A percentile compares a stretch with the other conserved stretches of the same genome.
Conservation (phyloP, 257 asterid genomes). For the Forsythia suspensa region DNA sequence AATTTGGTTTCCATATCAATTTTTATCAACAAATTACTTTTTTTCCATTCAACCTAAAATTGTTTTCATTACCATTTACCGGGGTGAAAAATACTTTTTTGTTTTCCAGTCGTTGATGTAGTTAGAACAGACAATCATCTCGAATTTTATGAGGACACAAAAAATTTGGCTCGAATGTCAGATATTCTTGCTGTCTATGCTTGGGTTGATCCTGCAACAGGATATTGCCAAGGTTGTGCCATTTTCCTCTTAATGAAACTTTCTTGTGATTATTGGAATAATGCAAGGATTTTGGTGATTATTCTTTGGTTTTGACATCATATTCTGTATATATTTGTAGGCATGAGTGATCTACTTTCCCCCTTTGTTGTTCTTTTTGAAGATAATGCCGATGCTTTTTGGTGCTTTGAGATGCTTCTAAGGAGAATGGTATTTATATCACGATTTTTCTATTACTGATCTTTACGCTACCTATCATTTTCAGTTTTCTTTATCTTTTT, state of each 20-base stretch:
- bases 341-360: constrained; percentile 96
- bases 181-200: constrained; percentile 99
- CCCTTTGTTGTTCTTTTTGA: constrained; percentile 97
- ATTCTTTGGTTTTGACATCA: constrained; percentile 25
- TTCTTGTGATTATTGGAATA: constrained; percentile 10
- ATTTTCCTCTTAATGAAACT: constrained; percentile 21
- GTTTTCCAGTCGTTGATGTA: constrained; percentile 81
- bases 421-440: constrained; percentile 73
- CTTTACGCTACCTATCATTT: constrained; percentile 12
- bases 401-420: constrained; percentile 99
- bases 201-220: constrained; percentile 96
- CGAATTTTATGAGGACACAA: constrained; percentile 84
- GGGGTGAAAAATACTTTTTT: constrained; percentile 16
- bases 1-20: neutral
- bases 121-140: constrained; percentile 98
- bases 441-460: neutral
- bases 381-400: constrained; percentile 97
- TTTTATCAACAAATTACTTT: constrained; percentile 1
- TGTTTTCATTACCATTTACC: constrained; percentile 12
- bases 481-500: constrained; percentile 23
- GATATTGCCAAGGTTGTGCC: constrained; percentile 91
- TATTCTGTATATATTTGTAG: constrained; percentile 39
- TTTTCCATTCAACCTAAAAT: neutral
- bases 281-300: constrained; percentile 7
- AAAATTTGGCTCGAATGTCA: constrained; percentile 95